Conservation (phyloP, 2,329 filamentous ascomycete species). For the Emmonsiellopsis sp. region DNA sequence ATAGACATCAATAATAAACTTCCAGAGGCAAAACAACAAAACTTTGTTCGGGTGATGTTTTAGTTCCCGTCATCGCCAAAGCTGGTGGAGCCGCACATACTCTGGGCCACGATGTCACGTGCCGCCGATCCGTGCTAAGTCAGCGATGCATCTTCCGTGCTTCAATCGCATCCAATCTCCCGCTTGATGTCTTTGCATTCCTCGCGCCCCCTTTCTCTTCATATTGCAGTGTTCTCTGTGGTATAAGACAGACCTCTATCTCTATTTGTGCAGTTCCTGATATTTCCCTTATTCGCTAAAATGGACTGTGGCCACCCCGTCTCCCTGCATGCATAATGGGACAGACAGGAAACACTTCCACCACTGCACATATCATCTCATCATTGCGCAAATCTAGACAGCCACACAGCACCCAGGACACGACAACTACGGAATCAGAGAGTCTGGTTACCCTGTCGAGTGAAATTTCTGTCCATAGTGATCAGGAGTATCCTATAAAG, state of each 20-base stretch:
- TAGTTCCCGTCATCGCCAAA: too few relatives aligned
- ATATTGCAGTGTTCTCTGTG: neutral
- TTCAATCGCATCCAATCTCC: conserved; percentile 4
- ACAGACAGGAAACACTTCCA: neutral
- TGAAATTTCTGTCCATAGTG: conserved; percentile 11
- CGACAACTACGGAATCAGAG: neutral
- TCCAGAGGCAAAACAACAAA: too few relatives aligned
- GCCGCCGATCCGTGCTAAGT: too few relatives aligned
- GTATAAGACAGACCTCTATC: neutral
- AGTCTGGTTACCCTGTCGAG: neutral
- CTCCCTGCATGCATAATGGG: conserved; percentile 3
- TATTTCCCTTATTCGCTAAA: neutral
- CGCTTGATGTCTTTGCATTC: conserved; percentile 7
- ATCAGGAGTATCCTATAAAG: conserved; percentile 27
- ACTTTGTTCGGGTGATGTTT: too few relatives aligned
- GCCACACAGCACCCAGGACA: neutral
- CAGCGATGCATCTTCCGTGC: neutral
- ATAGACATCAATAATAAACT: too few relatives aligned
- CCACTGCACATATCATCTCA: neutral
- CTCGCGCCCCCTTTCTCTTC: neutral
- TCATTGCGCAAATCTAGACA: neutral
- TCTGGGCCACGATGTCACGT: too few relatives aligned
- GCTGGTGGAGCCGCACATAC: neutral
- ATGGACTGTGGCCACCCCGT: neutral
- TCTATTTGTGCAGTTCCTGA: neutral